Evolutionary conservation across 805 yeast genomes (phyloP).

Genomic region (Metschnikowia shivogae): DNA sequence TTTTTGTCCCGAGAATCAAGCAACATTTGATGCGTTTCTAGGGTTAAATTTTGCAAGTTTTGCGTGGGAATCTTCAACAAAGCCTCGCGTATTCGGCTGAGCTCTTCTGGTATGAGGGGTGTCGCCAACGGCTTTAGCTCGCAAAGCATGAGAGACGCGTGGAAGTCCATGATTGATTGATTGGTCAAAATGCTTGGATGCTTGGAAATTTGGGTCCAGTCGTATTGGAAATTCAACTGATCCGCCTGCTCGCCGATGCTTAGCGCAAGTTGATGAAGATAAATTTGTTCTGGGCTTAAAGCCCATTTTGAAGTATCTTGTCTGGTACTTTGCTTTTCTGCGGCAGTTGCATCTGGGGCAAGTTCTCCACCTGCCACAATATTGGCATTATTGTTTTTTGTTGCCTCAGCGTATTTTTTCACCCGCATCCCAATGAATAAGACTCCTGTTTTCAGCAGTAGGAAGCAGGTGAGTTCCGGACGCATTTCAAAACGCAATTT

Average conservation of each 20-base stretch:
- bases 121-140: constrained; percentile 9
- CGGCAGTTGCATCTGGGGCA: no score
- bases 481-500: constrained; percentile 2
- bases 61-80: background rate
- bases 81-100: background rate
- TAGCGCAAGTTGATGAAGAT: constrained; percentile 10
- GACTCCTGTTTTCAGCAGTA: constrained; percentile 7
- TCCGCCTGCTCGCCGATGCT: constrained; percentile 11
- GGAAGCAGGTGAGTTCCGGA: constrained; percentile 2
- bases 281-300: constrained; percentile 1
- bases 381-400: no score
- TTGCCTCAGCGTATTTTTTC: constrained; percentile 4
- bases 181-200: background rate
- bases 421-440: constrained; percentile 14
- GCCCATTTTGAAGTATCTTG: no score
- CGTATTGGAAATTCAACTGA: constrained; percentile 5
- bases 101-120: constrained; percentile 5
- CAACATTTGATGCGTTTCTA: constrained; percentile 7
- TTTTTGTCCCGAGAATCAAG: background rate
- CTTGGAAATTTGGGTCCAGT: constrained; percentile 9
- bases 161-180: constrained; percentile 7
- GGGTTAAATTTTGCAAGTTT: background rate
- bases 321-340: no score
- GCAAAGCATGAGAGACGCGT: constrained; percentile 15
- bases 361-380: no score